These are phyloP conservation scores for Naganishia randhawae DNA, from an alignment of 768 basidiomycete genomes.

Conservation along the genomic window DNA sequence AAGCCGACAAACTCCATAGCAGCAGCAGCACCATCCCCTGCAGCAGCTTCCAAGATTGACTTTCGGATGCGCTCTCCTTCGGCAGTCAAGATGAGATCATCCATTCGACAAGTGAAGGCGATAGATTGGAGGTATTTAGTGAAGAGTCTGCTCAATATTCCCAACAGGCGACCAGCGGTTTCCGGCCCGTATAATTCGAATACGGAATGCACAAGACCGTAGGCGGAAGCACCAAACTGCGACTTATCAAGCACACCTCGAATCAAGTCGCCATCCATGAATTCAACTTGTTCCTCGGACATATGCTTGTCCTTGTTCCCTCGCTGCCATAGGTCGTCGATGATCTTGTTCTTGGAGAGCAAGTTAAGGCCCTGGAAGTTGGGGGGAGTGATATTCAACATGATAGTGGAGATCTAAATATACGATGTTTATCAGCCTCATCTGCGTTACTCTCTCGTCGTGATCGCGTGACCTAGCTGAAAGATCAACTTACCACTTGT, in stretches of 20 bases:
- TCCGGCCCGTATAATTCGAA: conserved; percentile 92
- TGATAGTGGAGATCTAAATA: conserved; percentile 73
- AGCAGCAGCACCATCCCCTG: conserved; percentile 73
- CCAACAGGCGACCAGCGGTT: conserved; percentile 81
- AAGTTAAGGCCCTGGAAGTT: conserved; percentile 77
- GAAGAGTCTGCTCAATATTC: conserved; percentile 86
- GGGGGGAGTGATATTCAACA: conserved; percentile 82
- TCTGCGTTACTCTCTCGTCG: not conserved
- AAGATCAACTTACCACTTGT: conserved; percentile 68
- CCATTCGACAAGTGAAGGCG: conserved; percentile 98
- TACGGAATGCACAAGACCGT: conserved; percentile 92
- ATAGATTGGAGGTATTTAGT: conserved; percentile 96
- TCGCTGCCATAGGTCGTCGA: conserved; percentile 69
- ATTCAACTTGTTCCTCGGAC: conserved; percentile 77
- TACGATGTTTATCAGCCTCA: conserved; percentile 53
- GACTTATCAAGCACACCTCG: conserved; percentile 95
- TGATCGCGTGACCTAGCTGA: conserved; percentile 14
- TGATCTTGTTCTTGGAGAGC: conserved; percentile 80
- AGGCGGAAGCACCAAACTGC: conserved; percentile 92
- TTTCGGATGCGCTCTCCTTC: conserved; percentile 69
- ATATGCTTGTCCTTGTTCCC: conserved; percentile 58
- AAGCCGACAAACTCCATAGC: conserved; percentile 67
- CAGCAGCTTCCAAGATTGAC: conserved; percentile 64
- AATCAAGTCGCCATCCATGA: conserved; percentile 88
- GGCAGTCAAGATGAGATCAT: conserved; percentile 84